Conservation (phyloP, 495 filamentous ascomycete species). For the Podospora australis region DNA sequence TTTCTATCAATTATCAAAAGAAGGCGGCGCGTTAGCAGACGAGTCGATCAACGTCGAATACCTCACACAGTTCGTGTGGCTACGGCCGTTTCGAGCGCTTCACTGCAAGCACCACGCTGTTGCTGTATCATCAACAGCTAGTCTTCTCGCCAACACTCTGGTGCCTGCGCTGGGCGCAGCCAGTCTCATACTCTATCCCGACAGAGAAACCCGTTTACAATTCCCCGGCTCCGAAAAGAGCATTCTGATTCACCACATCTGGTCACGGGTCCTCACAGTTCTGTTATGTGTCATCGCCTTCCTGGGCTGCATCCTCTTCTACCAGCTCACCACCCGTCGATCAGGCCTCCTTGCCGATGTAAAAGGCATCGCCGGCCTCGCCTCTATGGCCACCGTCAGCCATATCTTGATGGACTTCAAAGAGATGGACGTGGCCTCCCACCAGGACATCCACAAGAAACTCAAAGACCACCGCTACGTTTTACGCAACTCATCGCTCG, state of each 20-base stretch:
- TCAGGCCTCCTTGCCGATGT: slow-evolving; percentile 63
- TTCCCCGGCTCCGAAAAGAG: slow-evolving; percentile 35
- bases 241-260: slow-evolving; percentile 50
- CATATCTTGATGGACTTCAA: slow-evolving; percentile 72
- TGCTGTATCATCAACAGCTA: slow-evolving; percentile 52
- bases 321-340: slow-evolving; percentile 50
- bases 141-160: slow-evolving; percentile 55
- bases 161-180: slow-evolving; percentile 58
- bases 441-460: slow-evolving; percentile 58
- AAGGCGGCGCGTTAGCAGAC: slow-evolving; percentile 54
- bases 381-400: slow-evolving; percentile 62
- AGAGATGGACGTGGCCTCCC: slow-evolving; percentile 58
- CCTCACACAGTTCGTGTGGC: slow-evolving; percentile 55
- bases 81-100: slow-evolving; percentile 56
- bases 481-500: slow-evolving; percentile 60
- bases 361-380: slow-evolving; percentile 66
- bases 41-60: slow-evolving; percentile 71
- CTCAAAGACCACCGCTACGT: slow-evolving; percentile 59
- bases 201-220: slow-evolving; percentile 25
- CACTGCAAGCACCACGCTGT: slow-evolving; percentile 59
- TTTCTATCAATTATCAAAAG: slow-evolving; percentile 65
- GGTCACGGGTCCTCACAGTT: slow-evolving; percentile 53
- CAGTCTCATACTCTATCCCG: slow-evolving; percentile 47
- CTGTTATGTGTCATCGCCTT: slow-evolving; percentile 47
- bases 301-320: slow-evolving; percentile 51